Base-by-base conservation (phyloP, 768 basidiomycete species). In the Tylopilus vinaceipallidus region DNA sequence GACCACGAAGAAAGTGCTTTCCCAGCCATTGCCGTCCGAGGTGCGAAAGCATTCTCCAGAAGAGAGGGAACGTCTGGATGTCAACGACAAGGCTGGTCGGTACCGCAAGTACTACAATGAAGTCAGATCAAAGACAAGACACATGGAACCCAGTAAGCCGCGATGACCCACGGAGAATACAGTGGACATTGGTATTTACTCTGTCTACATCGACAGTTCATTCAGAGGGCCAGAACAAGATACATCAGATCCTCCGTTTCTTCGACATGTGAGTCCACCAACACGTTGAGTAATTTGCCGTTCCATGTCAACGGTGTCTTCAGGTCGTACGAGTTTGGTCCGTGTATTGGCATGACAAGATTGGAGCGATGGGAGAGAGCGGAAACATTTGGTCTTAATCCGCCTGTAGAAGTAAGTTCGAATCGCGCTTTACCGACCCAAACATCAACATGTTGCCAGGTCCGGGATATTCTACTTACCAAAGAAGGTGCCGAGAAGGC, bases 351-450 rank as follows among this genome's bases (percentile, higher is more conserved):
- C 0, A 77, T 91, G 46, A 79, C 83, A n/a, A 82, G 94, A 24
- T 69, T 95, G 13, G 83, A 94, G 53, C 76, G 95, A 33, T 98
- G 93, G 91, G 81, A 94, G 61, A 77, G 94, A 42, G 95, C 95
- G 0, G 66, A 83, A 23, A 75, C 77, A 10, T 73, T 95, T 38
- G 91, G 91, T 2, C 71, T 97, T 17, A 75, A 84, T 40, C 95
- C 94, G 13, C 93, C 92, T 3, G 54, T 62, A 14, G 89, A 92
- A 75, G 92, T 88, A 57, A 49, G 80, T 50, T 9, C 23, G 17
- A 17, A 10, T 12, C 16, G 3, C 10, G 20, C 14, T 32, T 16
- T n/a, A 4, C 9, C 26, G 19, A 3, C 16, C 20, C 38, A 24
- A 47, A 33, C 22, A 32, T 42, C 23, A 47, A 39, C 26, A 38